Evolutionary conservation across 345 rosid genomes (phyloP).

Genomic region (Eucalyptus camaldulensis): DNA sequence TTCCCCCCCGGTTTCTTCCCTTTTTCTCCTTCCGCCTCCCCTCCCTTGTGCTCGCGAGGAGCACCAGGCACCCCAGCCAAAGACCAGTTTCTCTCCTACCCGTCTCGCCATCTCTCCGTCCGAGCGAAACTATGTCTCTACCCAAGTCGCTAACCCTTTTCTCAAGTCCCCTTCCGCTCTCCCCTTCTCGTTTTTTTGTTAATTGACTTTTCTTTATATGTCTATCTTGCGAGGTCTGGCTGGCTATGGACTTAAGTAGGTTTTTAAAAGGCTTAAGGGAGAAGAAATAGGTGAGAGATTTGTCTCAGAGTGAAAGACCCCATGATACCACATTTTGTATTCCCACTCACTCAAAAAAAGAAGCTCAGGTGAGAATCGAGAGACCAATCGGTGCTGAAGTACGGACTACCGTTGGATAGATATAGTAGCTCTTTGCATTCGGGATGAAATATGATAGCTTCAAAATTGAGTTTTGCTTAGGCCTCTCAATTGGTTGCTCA

Average conservation of each 20-base stretch:
- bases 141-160: background rate
- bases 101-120: background rate
- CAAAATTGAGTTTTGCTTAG: too few relatives aligned
- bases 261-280: too few relatives aligned
- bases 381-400: fast-evolving
- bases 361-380: too few relatives aligned
- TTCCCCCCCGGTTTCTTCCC: background rate
- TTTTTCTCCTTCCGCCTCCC: background rate
- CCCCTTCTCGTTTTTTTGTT: background rate
- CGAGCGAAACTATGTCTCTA: background rate
- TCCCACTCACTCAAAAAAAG: too few relatives aligned
- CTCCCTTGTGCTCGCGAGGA: background rate
- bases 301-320: fast-evolving
- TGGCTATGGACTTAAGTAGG: too few relatives aligned
- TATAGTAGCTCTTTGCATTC: too few relatives aligned
- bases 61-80: background rate
- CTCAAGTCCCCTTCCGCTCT: background rate
- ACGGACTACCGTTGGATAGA: fast-evolving
- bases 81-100: background rate
- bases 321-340: fast-evolving
- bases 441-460: too few relatives aligned
- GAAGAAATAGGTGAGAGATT: too few relatives aligned
- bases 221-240: too few relatives aligned
- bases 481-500: too few relatives aligned
- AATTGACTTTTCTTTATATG: background rate